phyloP scores from a whole-genome alignment of 768 basidiomycete species.

The Boletus bicolor region DNA sequence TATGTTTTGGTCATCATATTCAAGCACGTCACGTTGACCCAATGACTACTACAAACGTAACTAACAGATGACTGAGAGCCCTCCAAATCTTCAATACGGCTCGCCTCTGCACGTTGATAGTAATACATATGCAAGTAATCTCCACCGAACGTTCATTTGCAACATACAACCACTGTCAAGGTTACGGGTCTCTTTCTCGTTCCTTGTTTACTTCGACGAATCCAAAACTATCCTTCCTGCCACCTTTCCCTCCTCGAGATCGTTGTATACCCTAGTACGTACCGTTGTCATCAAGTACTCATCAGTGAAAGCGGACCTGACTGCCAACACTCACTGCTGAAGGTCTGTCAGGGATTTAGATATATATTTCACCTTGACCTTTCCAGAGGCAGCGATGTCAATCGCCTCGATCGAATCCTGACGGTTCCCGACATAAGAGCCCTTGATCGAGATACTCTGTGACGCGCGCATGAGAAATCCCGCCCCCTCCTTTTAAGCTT shows the following conservation, averaged over 20 bases:
- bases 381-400: conserved; percentile 66
- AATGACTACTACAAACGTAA: too few relatives aligned
- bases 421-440: conserved; percentile 62
- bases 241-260: conserved; percentile 38
- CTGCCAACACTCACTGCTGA: conserved; percentile 39
- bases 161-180: not conserved
- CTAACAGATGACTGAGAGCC: too few relatives aligned
- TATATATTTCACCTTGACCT: conserved; percentile 59
- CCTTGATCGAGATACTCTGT: conserved; percentile 27
- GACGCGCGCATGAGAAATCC: not conserved
- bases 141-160: not conserved
- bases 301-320: not conserved
- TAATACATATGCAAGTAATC: too few relatives aligned
- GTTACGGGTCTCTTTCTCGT: not conserved
- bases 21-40: too few relatives aligned
- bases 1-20: too few relatives aligned
- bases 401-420: conserved; percentile 84
- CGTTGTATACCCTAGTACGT: conserved; percentile 35
- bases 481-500: too few relatives aligned
- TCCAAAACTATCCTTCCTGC: conserved; percentile 43
- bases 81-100: not conserved
- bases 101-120: not conserved
- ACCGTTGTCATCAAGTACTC: not conserved
- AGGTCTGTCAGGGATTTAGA: conserved; percentile 50
- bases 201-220: conserved; percentile 22